A percentile compares a stretch with the other conserved stretches of the same genome.
Conservation (phyloP, 345 rosid species). For the Physaria fendleri region DNA sequence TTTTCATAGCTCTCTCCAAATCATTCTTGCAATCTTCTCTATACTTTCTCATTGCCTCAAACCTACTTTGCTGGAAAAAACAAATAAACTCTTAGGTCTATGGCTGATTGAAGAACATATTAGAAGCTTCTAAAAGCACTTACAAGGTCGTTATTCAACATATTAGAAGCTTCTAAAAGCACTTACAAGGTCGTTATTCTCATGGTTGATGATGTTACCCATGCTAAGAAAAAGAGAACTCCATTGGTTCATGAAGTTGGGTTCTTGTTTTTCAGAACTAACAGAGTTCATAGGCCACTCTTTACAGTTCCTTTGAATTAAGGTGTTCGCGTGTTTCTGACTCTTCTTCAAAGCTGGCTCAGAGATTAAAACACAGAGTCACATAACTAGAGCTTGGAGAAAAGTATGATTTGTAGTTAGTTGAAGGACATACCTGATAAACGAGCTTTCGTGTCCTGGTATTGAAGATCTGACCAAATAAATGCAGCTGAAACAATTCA, state of each 20-base stretch:
- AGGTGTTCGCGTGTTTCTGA: constrained; percentile 58
- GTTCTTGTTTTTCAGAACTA: constrained; percentile 42
- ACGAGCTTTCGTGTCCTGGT: constrained; percentile 83
- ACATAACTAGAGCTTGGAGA: not conserved
- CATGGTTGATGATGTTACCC: constrained; percentile 58
- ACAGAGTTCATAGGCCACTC: constrained; percentile 39
- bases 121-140: constrained; percentile 27
- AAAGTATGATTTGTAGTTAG: not conserved
- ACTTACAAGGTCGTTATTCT: constrained; percentile 78
- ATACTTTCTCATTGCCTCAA: constrained; percentile 45
- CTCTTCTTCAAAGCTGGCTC: constrained; percentile 67
- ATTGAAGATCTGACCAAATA: constrained; percentile 91
- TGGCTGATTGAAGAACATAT: not conserved
- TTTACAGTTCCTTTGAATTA: constrained; percentile 43
- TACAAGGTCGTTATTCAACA: constrained; percentile 59
- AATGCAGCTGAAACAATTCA: constrained; percentile 58
- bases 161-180: not conserved
- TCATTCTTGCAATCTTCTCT: constrained; percentile 72
- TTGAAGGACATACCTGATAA: constrained; percentile 43
- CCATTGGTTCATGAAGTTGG: constrained; percentile 66
- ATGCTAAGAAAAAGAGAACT: constrained; percentile 71
- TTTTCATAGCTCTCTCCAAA: constrained; percentile 43
- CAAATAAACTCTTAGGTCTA: not conserved
- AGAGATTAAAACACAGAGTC: not conserved
- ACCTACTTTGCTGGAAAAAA: constrained; percentile 51